These are phyloP conservation scores for Quercus dentata DNA, from an alignment of 306 rosid species.

Conservation along the genomic window DNA sequence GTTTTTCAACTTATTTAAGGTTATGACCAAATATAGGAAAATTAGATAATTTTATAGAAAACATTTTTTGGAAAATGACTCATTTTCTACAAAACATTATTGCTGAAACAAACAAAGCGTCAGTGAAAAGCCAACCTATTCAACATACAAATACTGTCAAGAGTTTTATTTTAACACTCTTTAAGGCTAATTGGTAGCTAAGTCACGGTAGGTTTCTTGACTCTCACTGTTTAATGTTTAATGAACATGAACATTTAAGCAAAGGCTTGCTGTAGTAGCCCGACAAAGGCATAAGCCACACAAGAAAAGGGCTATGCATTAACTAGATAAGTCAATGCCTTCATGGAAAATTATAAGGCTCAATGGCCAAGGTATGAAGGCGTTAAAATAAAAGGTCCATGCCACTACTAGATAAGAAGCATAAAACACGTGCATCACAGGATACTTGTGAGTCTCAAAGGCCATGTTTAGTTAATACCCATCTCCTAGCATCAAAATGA, in stretches of 20 bases:
- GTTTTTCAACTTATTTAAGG: no score
- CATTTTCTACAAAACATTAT: no score
- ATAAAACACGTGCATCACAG: not conserved
- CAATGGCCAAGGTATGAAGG: not conserved
- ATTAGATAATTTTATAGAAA: no score
- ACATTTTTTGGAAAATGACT: no score
- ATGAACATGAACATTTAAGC: not conserved
- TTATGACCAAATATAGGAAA: no score
- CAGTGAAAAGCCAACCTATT: not conserved
- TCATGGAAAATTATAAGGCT: not conserved
- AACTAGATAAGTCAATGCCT: not conserved
- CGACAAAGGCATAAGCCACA: not conserved
- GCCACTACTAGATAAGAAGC: no score
- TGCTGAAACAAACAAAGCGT: not conserved
- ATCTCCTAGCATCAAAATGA: conserved; percentile 60
- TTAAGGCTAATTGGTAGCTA: not conserved
- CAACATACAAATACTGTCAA: not conserved
- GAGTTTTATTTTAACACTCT: not conserved
- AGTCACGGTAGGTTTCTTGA: not conserved
- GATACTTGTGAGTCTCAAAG: not conserved
- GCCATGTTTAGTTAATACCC: conserved; percentile 63
- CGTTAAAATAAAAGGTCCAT: not conserved
- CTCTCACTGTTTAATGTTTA: not conserved
- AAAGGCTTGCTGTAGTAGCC: not conserved
- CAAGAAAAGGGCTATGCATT: not conserved